phyloP scores from a whole-genome alignment of 352 stramenopile species.

The Halophytophthora polymorphica region DNA sequence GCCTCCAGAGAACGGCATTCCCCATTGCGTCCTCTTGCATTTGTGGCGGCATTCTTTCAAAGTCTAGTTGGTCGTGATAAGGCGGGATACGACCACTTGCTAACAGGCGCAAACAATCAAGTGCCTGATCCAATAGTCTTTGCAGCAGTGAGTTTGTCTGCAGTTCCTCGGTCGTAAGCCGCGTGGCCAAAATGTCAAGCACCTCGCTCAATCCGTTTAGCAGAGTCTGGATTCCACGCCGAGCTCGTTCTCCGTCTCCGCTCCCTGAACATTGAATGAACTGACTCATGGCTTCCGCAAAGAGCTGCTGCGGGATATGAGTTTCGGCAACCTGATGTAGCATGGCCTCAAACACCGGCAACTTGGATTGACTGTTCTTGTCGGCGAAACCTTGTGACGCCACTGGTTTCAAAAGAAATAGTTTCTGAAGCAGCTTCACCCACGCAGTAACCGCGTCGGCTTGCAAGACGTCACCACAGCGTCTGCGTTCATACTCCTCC shows the following conservation, averaged over 20 bases:
- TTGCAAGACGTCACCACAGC: neutral
- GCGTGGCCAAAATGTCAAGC: slow-evolving; percentile 5
- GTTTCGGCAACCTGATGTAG: neutral
- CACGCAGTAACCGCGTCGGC: slow-evolving; percentile 1
- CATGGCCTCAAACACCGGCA: slow-evolving; percentile 1
- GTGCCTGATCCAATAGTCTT: slow-evolving; percentile 6
- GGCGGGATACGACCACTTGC: slow-evolving; percentile 8
- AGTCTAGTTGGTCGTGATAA: neutral
- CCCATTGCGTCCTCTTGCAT: slow-evolving; percentile 2
- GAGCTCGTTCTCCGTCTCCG: slow-evolving; percentile 7
- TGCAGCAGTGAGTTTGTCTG: slow-evolving; percentile 2
- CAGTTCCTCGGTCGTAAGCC: slow-evolving; percentile 6
- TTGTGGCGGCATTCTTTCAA: neutral
- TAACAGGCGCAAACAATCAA: slow-evolving; percentile 3
- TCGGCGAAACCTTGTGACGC: neutral
- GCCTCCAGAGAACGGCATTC: slow-evolving; percentile 30
- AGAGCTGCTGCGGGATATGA: slow-evolving; percentile 10
- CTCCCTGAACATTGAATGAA: slow-evolving; percentile 7
- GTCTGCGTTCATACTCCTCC: slow-evolving; percentile 4
- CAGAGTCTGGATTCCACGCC: slow-evolving; percentile 5
- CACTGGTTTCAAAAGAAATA: slow-evolving; percentile 6
- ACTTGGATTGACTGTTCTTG: neutral
- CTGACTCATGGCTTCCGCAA: neutral
- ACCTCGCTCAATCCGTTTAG: slow-evolving; percentile 6
- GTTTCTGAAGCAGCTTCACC: slow-evolving; percentile 2